Conservation (phyloP, 2,329 filamentous ascomycete species). For the Aspergillus sp. region DNA sequence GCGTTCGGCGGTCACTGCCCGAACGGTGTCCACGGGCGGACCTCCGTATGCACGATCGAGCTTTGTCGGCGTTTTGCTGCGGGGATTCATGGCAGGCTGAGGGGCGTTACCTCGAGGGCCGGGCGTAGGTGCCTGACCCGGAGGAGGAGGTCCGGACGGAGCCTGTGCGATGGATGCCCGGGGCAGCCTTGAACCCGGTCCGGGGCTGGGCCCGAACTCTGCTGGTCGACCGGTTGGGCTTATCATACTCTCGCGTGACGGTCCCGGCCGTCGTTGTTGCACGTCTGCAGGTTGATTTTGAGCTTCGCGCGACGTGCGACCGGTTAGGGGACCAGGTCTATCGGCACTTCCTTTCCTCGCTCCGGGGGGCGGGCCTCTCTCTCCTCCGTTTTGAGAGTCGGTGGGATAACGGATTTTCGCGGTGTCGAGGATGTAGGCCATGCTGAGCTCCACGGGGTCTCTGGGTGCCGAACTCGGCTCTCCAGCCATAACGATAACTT, state of each 20-base stretch:
- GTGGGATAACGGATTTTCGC: slow-evolving; percentile 95
- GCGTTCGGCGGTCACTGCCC: slow-evolving; percentile 46
- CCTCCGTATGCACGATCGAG: slow-evolving; percentile 45
- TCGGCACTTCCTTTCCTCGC: slow-evolving; percentile 46
- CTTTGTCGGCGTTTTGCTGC: slow-evolving; percentile 54
- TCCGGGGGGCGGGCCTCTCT: slow-evolving; percentile 40
- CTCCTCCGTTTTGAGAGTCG: slow-evolving; percentile 54
- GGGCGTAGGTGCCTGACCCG: slow-evolving; percentile 63
- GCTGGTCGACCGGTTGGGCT: slow-evolving; percentile 26
- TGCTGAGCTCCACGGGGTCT: slow-evolving; percentile 78
- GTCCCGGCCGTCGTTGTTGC: slow-evolving; percentile 38
- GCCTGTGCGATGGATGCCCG: slow-evolving; percentile 59
- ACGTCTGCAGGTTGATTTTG: slow-evolving; percentile 38
- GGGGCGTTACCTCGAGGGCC: slow-evolving; percentile 51
- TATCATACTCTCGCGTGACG: slow-evolving; percentile 46
- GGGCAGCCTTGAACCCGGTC: slow-evolving; percentile 58
- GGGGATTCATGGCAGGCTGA: slow-evolving; percentile 29
- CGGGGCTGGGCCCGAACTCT: slow-evolving; percentile 33
- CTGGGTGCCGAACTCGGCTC: slow-evolving; percentile 87
- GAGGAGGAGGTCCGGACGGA: slow-evolving; percentile 63
- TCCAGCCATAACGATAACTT: slow-evolving; percentile 86
- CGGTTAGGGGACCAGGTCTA: slow-evolving; percentile 40
- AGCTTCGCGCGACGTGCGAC: slow-evolving; percentile 45
- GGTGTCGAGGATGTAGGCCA: slow-evolving; percentile 91
- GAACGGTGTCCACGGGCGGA: slow-evolving; percentile 43